Base-by-base conservation (phyloP, 768 basidiomycete species). In the Roridomyces roridus region DNA sequence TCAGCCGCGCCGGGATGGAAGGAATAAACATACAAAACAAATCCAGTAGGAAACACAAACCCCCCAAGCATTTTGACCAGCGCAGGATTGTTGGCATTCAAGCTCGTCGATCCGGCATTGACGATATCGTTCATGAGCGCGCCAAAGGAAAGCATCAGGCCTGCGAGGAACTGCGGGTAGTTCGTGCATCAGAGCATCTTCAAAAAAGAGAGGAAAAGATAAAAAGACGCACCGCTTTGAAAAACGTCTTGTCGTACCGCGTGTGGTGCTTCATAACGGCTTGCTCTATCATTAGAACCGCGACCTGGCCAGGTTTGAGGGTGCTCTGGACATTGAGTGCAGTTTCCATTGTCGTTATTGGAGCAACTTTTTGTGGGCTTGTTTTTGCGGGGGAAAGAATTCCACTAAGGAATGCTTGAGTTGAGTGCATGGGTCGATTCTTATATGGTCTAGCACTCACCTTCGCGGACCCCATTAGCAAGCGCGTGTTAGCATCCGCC, bases 31-130 rank as follows among this genome's bases (percentile, higher is more conserved):
- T 64, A 89, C 88, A 89, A 88, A 52, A 87, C 84, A 75, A 90
- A 84, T 65, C 88, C 88, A 5, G 87, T 86, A 6, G 88, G 89
- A 67, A 90, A 90, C 28, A 90, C 84, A 40, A 88, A 82, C 14
- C 85, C 88, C n/a, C 80, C 80, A 2, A 90, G 71, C 20, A 88
- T 62, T 66, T 86, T 89, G 47, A 88, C 84, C 11, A 90, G 72
- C 20, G 88, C 88, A 3, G 88, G 89, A 57, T 89, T 86, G 44
- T 70, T 72, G 34, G 72, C 54, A 25, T 68, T 79, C 28, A 90
- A 62, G 1, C 74, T 76, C 0, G 73, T 66, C 0, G 88, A 80
- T 6, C 88, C 88, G 25, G 86, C 88, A 35, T 78, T 70, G 20
- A 88, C 65, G 52, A 90, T 74, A 57, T 86, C 73, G 20, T 82